Evolutionary conservation across 202 grass and related monocot species (phyloP).

Genomic region (Panicum virgatum): DNA sequence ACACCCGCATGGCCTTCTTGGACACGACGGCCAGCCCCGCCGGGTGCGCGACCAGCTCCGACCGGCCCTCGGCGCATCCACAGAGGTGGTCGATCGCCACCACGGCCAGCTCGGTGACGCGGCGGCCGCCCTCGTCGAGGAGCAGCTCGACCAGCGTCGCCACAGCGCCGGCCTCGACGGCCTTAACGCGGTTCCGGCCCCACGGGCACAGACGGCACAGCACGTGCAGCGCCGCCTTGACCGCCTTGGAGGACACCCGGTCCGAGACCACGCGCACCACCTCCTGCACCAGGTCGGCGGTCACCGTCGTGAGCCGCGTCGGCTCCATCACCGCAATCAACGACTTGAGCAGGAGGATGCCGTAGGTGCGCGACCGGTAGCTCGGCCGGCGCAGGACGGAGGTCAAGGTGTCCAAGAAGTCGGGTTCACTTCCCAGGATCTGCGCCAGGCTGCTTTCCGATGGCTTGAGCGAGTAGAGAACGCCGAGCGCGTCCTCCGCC

Average conservation of each 20-base stretch:
- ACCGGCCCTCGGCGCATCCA: constrained; percentile 60
- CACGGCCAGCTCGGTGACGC: constrained; percentile 49
- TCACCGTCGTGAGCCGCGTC: constrained; percentile 25
- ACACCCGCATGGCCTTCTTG: constrained; percentile 68
- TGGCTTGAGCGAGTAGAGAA: constrained; percentile 58
- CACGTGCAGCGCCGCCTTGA: constrained; percentile 68
- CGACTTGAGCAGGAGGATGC: constrained; percentile 54
- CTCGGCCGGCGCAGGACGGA: constrained; percentile 45
- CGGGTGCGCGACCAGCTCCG: constrained; percentile 62
- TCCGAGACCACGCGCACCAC: constrained; percentile 49
- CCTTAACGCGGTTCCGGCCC: constrained; percentile 70
- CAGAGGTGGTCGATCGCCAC: constrained; percentile 62
- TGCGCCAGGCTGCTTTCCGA: constrained; percentile 38
- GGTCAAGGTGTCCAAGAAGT: constrained; percentile 41
- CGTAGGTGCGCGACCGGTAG: constrained; percentile 62
- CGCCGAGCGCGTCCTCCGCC: constrained; percentile 61
- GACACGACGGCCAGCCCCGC: constrained; percentile 68
- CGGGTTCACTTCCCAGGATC: constrained; percentile 34
- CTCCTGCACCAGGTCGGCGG: constrained; percentile 48
- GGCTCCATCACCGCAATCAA: constrained; percentile 36
- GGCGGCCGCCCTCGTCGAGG: constrained; percentile 52
- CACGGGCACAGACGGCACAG: constrained; percentile 43
- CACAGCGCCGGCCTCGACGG: constrained; percentile 60
- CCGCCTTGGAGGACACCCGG: constrained; percentile 59
- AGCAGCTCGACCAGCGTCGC: constrained; percentile 55